Percentiles rank a stretch among this genome's conserved stretches.
phyloP scores from a whole-genome alignment of 352 stramenopile species.

The Phytophthora pluvialis region DNA sequence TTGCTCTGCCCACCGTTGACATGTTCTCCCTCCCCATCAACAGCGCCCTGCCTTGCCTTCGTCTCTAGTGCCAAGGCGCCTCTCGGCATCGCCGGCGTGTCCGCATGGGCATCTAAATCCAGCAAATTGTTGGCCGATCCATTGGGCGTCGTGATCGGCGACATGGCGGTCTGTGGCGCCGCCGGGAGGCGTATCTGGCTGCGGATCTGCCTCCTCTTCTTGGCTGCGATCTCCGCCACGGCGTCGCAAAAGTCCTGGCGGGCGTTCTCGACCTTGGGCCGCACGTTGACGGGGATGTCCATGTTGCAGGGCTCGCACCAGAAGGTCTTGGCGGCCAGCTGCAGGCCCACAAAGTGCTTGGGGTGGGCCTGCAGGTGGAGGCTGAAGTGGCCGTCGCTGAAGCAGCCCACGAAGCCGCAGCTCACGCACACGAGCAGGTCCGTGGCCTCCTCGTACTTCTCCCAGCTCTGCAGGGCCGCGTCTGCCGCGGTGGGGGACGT shows the following conservation, averaged over 20 bases:
- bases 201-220: constrained; percentile 51
- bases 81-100: constrained; percentile 18
- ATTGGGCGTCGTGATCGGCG: constrained; percentile 33
- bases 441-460: constrained; percentile 34
- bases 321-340: constrained; percentile 54
- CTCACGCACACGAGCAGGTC: constrained; percentile 64
- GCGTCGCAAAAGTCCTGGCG: constrained; percentile 43
- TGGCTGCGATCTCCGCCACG: constrained; percentile 57
- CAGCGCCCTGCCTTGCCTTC: constrained; percentile 1
- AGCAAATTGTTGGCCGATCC: constrained; percentile 22
- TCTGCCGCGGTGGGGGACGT: not conserved
- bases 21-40: not conserved
- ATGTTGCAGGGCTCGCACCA: constrained; percentile 63
- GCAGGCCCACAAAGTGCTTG: constrained; percentile 71
- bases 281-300: constrained; percentile 43
- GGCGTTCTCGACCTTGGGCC: constrained; percentile 48
- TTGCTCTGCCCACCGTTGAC: constrained; percentile 5
- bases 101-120: constrained; percentile 16
- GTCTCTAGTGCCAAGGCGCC: constrained; percentile 17
- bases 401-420: constrained; percentile 68
- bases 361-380: constrained; percentile 54
- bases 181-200: constrained; percentile 15
- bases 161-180: constrained; percentile 13
- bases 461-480: constrained; percentile 40
- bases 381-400: constrained; percentile 57